These are phyloP conservation scores for Debaryomyces singareniensis DNA, from an alignment of 1,139 yeast genomes.

Conservation along the genomic window DNA sequence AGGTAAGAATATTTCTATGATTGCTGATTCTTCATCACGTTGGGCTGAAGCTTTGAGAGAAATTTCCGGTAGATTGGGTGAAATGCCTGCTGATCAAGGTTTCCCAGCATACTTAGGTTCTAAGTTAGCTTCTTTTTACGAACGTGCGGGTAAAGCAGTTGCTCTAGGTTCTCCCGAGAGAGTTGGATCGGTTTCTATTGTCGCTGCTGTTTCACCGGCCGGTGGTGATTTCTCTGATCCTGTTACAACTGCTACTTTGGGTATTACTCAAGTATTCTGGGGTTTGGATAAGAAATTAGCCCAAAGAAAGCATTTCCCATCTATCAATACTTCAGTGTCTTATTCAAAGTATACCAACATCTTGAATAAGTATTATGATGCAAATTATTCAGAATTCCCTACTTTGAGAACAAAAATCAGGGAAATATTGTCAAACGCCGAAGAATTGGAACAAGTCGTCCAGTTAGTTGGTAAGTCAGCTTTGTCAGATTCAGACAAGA, in stretches of 20 bases:
- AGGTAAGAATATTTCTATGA: conserved; percentile 98
- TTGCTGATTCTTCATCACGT: conserved; percentile 99
- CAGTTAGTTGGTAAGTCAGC: conserved; percentile 99
- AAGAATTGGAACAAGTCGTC: conserved; percentile 97
- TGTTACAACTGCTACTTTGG: conserved; percentile 94
- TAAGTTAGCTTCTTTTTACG: conserved; percentile 95
- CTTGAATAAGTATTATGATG: conserved; percentile 78
- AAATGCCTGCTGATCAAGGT: conserved; percentile 99
- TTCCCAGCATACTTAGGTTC: conserved; percentile 99
- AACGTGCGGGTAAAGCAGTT: conserved; percentile 97
- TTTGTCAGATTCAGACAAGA: conserved; percentile 91
- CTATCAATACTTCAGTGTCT: conserved; percentile 91
- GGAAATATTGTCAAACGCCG: conserved; percentile 93
- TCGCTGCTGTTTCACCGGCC: conserved; percentile 99
- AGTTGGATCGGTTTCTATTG: conserved; percentile 94
- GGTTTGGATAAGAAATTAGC: conserved; percentile 98
- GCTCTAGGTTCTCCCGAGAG: conserved; percentile 97
- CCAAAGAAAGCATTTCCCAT: conserved; percentile 99
- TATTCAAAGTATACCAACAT: conserved; percentile 93
- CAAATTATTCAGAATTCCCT: conserved; percentile 88
- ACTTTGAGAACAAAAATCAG: conserved; percentile 80
- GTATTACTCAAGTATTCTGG: conserved; percentile 99
- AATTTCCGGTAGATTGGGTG: conserved; percentile 99
- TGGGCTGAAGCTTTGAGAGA: conserved; percentile 99
- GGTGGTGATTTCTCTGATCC: conserved; percentile 99